Base-by-base conservation (phyloP, 345 rosid genomes). In the Linum trigynum region DNA sequence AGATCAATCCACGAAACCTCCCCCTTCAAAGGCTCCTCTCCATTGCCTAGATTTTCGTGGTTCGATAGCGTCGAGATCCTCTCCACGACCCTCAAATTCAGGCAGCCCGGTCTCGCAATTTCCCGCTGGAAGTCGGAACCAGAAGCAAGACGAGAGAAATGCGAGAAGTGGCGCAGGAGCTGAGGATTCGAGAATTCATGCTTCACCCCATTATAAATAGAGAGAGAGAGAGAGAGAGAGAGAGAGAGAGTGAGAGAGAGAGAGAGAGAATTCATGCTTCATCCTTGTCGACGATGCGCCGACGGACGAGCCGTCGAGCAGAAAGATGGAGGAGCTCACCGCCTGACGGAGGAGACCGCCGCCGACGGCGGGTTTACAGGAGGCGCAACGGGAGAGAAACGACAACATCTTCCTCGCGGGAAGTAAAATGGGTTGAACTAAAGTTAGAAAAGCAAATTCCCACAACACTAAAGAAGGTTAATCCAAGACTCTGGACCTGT, bases 1-100 rank as follows among this genome's bases (percentile, higher is more conserved):
- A 81, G 56, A 63, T 92, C 95, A 17, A 92, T 75, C 97, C 98
- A 89, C 16, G 90, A 84, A 56, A 35, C 68, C 23, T 61, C 78
- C 15, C 39, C 72, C 57, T 60, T 68, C 60, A 53, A 55, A 55
- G 48, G 14, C 4, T 36, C 65, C 75, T 39, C 2, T 75, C 66
- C 73, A 63, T 76, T 75, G 17, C 74, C 75, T 39, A 57, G 72
- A 0, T 77, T 68, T 67, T 81, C 69, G 4, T 69, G 48, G 0
- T 71, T 67, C 3, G 83, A 72, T 3, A 74, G 39, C 1, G 81
- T 81, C 39, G 88, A 87, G 32, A 69, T 10, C 65, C 63, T 59
- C 5, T 39, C 4, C 38, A 39, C 51, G 53, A 73, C 51, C 45
- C 60, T 69, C 55, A 68, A 59, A 68, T 53, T 50, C 6, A 55